Evolutionary conservation across 23 red algal species (phyloP).

Genomic region (Gracilaria vermiculophylla): DNA sequence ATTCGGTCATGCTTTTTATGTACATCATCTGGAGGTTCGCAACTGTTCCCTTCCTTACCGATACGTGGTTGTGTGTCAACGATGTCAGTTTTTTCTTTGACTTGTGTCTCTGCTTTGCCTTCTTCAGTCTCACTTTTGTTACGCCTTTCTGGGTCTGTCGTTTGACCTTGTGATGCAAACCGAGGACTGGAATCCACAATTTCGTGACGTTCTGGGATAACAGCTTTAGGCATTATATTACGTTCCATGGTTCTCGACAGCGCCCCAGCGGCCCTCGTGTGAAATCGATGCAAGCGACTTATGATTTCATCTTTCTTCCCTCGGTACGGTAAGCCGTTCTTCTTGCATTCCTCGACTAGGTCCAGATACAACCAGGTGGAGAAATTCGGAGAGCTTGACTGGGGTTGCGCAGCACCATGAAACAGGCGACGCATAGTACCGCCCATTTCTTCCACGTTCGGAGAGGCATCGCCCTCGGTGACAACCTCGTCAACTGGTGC

Average conservation of each 20-base stretch:
- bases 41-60: not conserved
- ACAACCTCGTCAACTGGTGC: not conserved
- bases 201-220: not conserved
- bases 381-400: slow-evolving; percentile 5
- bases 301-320: not conserved
- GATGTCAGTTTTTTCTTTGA: not conserved
- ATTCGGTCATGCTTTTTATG: not conserved
- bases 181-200: not conserved
- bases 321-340: not conserved
- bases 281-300: not conserved
- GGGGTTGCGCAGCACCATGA: not conserved
- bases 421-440: slow-evolving; percentile 11
- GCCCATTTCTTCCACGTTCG: not conserved
- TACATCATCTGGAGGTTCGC: not conserved
- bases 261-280: not conserved
- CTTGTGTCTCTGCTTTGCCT: not conserved
- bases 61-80: not conserved
- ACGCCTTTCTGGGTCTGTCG: not conserved
- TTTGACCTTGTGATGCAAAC: not conserved
- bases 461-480: not conserved
- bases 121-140: not conserved
- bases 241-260: not conserved
- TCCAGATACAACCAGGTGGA: not conserved
- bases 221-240: not conserved
- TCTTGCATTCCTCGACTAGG: not conserved